Evolutionary conservation across 345 rosid genomes (phyloP), one percentile per base, ranked within the genome.

Genomic region (Camelina laxa): DNA sequence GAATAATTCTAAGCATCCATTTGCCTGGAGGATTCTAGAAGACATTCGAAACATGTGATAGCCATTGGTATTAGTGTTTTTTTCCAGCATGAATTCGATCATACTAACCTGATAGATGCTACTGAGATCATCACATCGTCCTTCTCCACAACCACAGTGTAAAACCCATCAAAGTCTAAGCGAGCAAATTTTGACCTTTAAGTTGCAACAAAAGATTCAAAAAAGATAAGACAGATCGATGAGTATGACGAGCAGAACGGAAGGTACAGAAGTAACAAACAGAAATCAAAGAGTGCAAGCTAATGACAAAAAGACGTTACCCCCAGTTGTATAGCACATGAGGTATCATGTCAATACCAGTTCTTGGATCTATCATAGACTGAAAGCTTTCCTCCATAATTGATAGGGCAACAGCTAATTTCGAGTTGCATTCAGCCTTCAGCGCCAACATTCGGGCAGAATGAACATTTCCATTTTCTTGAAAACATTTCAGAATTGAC

Each of bases 331-430:
- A 94, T 38, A 94, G 68, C 81, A 86, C 86, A 68, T 91, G 97
- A 58, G 98, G 95, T 83, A 91, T 83, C 98, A 94, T 91, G 80
- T 89, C 86, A 67, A 94, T 80, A 77, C 98, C 98, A 7, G 98
- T 94, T 82, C 94, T 88, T 59, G 93, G 82, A 84, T 94, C 98
- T 65, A 94, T 80, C 98, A 94, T 94, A 50, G 98, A 82, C 78
- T 81, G 89, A 86, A 94, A 94, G 81, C 95, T 87, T 79, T 91
- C 97, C 84, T 94, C 98, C 96, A 94, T 86, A 45, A 94, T 85
- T 44, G 97, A 85, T 75, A 94, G 90, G 72, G 92, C 89, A 77
- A 94, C 94, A 48, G 89, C 96, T 77, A 94, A 80, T 65, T 89
- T 94, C 24, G 96, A 86, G 88, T 94, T 91, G 86, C 98, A 88